Conservation (phyloP, 805 yeast genomes). For the Priceomyces haplophilus region DNA sequence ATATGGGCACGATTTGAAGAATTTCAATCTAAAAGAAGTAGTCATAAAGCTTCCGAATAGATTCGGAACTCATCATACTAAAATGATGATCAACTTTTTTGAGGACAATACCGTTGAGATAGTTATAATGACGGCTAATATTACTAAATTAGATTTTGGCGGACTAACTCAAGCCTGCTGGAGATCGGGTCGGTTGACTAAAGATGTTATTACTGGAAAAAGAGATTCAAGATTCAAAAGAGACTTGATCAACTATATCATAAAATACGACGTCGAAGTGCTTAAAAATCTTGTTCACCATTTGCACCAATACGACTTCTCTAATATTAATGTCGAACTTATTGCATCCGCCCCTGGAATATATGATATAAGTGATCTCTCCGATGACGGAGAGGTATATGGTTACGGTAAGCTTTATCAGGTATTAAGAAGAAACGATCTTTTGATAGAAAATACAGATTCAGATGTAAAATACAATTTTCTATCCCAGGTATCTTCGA, state of each 20-base stretch:
- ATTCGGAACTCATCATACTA: slow-evolving; percentile 60
- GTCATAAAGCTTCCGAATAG: slow-evolving; percentile 31
- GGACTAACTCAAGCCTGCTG: slow-evolving; percentile 66
- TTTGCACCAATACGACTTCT: slow-evolving; percentile 43
- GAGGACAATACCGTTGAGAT: slow-evolving; percentile 46
- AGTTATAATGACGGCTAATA: slow-evolving; percentile 58
- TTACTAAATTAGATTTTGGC: slow-evolving; percentile 51
- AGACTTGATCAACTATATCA: slow-evolving; percentile 45
- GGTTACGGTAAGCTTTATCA: slow-evolving; percentile 51
- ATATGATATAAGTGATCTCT: slow-evolving; percentile 14
- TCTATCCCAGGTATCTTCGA: slow-evolving; percentile 47
- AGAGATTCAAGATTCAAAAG: slow-evolving; percentile 37
- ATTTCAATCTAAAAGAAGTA: slow-evolving; percentile 27
- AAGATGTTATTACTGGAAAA: neutral
- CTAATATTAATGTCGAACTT: slow-evolving; percentile 47
- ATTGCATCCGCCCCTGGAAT: slow-evolving; percentile 55
- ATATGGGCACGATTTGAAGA: slow-evolving; percentile 10
- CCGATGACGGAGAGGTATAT: slow-evolving; percentile 26
- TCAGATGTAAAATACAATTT: slow-evolving; percentile 22
- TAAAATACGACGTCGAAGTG: slow-evolving; percentile 34
- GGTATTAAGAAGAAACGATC: slow-evolving; percentile 31
- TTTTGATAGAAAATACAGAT: slow-evolving; percentile 19
- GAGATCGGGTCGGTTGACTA: slow-evolving; percentile 48
- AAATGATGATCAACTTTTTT: slow-evolving; percentile 60
- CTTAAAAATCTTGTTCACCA: slow-evolving; percentile 24